phyloP scores from a whole-genome alignment of 257 asterid species.

The Thymus mandschuricus region DNA sequence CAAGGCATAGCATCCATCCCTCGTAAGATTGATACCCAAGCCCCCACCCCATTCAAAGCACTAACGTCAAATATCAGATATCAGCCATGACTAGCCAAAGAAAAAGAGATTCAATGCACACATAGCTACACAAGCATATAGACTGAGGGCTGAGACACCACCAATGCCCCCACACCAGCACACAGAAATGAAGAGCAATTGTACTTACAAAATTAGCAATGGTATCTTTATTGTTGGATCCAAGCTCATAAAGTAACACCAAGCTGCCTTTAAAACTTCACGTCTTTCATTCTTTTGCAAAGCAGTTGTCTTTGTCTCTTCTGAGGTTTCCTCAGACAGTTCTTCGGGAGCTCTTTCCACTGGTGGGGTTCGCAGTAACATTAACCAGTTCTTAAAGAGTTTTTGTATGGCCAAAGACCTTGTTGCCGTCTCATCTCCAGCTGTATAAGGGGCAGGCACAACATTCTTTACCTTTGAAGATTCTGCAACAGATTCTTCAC shows the following conservation, averaged over 20 bases:
- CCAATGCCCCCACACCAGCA: conserved; percentile 6
- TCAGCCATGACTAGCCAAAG: conserved; percentile 14
- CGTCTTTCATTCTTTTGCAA: conserved; percentile 48
- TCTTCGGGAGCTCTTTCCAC: conserved; percentile 50
- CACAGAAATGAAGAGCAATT: neutral
- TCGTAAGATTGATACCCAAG: neutral
- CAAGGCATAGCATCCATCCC: neutral
- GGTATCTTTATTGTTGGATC: conserved; percentile 75
- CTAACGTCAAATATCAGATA: conserved; percentile 14
- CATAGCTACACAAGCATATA: neutral
- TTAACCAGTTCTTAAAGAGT: conserved; percentile 76
- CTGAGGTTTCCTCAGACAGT: conserved; percentile 49
- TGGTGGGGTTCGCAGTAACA: conserved; percentile 56
- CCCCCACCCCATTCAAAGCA: neutral
- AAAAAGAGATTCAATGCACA: neutral
- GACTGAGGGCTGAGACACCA: conserved; percentile 15
- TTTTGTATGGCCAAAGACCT: conserved; percentile 68
- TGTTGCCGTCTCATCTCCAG: conserved; percentile 50
- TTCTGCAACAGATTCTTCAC: conserved; percentile 60
- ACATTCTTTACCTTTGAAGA: conserved; percentile 57
- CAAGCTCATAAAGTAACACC: conserved; percentile 65
- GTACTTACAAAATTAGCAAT: conserved; percentile 75
- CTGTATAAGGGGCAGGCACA: conserved; percentile 60
- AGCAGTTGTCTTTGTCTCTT: conserved; percentile 35
- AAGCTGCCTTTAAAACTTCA: conserved; percentile 46